These are phyloP conservation scores for Candida sonorensis DNA, from an alignment of 805 yeast genomes.

Conservation along the genomic window DNA sequence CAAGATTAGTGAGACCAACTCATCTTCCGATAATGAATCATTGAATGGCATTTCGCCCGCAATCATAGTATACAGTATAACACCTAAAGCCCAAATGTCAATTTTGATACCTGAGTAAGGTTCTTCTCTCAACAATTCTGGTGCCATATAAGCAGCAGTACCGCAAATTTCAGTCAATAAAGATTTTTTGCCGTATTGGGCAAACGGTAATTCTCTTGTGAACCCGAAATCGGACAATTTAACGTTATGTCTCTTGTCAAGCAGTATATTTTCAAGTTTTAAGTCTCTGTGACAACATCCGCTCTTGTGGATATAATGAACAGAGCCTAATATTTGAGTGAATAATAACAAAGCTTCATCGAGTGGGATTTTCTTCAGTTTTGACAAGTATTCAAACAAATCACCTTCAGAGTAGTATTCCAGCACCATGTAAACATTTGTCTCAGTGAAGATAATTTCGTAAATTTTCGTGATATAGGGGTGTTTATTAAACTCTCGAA, in stretches of 20 bases:
- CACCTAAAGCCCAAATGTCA: constrained; percentile 91
- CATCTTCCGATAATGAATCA: constrained; percentile 60
- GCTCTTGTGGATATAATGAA: constrained; percentile 67
- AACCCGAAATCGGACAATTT: constrained; percentile 93
- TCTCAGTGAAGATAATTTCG: constrained; percentile 79
- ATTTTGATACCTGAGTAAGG: constrained; percentile 74
- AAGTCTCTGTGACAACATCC: constrained; percentile 82
- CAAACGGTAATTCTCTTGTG: constrained; percentile 58
- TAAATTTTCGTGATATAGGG: constrained; percentile 79
- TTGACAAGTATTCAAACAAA: constrained; percentile 58
- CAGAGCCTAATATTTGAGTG: constrained; percentile 59
- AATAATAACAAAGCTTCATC: constrained; percentile 49
- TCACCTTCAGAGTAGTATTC: constrained; percentile 87
- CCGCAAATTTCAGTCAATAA: constrained; percentile 84
- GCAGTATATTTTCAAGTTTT: constrained; percentile 70
- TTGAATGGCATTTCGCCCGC: constrained; percentile 91
- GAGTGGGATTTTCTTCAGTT: constrained; percentile 40
- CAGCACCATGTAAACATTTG: constrained; percentile 75
- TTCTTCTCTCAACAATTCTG: constrained; percentile 66
- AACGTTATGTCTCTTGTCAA: constrained; percentile 50
- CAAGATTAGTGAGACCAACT: constrained; percentile 50
- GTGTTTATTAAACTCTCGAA: constrained; percentile 67
- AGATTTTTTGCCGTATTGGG: constrained; percentile 19
- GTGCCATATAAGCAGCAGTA: constrained; percentile 95
- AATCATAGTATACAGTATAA: constrained; percentile 76